These are phyloP conservation scores for Leptographium radiaticola DNA, from an alignment of 2,329 filamentous ascomycete genomes.

Conservation along the genomic window DNA sequence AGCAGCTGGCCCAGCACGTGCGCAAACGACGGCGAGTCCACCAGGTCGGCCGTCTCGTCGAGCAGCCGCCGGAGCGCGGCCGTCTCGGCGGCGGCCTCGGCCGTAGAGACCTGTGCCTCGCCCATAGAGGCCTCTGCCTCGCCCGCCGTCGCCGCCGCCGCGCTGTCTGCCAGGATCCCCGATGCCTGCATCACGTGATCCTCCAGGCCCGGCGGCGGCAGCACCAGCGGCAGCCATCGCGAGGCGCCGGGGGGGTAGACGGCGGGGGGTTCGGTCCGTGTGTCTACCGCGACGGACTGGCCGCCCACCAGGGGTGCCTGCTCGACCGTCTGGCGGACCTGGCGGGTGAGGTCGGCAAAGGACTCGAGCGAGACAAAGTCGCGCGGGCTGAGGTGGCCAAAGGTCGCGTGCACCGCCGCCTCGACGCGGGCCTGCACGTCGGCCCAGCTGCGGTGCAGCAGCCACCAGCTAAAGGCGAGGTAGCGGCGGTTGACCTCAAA, in stretches of 20 bases:
- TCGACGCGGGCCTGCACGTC: slow-evolving; percentile 72
- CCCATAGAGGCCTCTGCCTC: neutral
- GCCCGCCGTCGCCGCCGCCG: slow-evolving; percentile 19
- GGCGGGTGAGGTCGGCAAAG: slow-evolving; percentile 66
- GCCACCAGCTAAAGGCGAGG: slow-evolving; percentile 95
- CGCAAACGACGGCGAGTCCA: slow-evolving; percentile 85
- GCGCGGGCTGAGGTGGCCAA: slow-evolving; percentile 76
- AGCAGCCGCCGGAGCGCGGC: slow-evolving; percentile 65
- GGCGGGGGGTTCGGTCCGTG: slow-evolving; percentile 21
- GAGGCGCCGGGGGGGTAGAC: neutral
- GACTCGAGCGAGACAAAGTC: slow-evolving; percentile 75
- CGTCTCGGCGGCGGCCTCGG: slow-evolving; percentile 24
- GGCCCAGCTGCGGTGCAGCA: slow-evolving; percentile 81
- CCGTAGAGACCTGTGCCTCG: slow-evolving; percentile 15
- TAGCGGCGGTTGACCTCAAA: slow-evolving; percentile 95
- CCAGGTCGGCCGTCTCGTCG: slow-evolving; percentile 89
- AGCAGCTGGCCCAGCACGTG: slow-evolving; percentile 78
- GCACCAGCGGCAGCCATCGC: slow-evolving; percentile 70
- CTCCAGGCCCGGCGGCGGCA: slow-evolving; percentile 69
- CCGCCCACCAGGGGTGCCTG: slow-evolving; percentile 17
- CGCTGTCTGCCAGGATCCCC: slow-evolving; percentile 52
- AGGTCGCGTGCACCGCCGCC: slow-evolving; percentile 75
- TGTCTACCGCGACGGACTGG: neutral
- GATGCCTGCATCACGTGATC: slow-evolving; percentile 75
- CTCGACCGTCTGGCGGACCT: slow-evolving; percentile 77